Evolutionary conservation across 2,329 filamentous ascomycete genomes (phyloP).

Genomic region (Sordariomycetes sp.): DNA sequence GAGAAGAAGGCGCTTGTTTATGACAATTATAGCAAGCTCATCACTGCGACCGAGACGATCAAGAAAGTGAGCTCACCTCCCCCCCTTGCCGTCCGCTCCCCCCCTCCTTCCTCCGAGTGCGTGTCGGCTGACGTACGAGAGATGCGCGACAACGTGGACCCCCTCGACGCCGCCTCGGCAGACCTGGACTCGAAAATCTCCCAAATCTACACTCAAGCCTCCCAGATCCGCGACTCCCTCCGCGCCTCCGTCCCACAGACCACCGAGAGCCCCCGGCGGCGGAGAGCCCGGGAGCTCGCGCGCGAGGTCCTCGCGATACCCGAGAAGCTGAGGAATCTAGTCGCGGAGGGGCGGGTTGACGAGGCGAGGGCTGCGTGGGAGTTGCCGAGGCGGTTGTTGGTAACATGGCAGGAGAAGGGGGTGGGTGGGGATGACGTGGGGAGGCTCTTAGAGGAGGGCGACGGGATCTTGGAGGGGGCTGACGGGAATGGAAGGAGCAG

Average conservation of each 20-base stretch:
- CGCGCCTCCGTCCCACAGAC: constrained; percentile 33
- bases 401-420: constrained; percentile 39
- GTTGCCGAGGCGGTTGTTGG: constrained; percentile 34
- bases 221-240: constrained; percentile 37
- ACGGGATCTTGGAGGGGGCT: constrained; percentile 30
- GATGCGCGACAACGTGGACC: constrained; percentile 75
- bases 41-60: constrained; percentile 93
- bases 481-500: constrained; percentile 4
- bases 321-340: constrained; percentile 40
- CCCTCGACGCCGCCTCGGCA: constrained; percentile 58
- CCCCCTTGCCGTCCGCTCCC: neutral
- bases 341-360: constrained; percentile 43
- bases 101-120: neutral
- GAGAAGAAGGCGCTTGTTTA: constrained; percentile 97
- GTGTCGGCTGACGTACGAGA: constrained; percentile 11
- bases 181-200: constrained; percentile 62
- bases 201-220: constrained; percentile 55
- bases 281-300: constrained; percentile 41
- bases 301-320: constrained; percentile 49
- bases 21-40: constrained; percentile 95
- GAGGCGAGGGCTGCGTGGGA: constrained; percentile 47
- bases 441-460: constrained; percentile 39
- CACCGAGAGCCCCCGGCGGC: constrained; percentile 11
- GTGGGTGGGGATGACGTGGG: constrained; percentile 40
- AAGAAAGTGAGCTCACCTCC: constrained; percentile 41